Percentiles rank a stretch among this genome's conserved stretches.
Conservation (phyloP, 495 filamentous ascomycete species). For the Neurospora sp. region DNA sequence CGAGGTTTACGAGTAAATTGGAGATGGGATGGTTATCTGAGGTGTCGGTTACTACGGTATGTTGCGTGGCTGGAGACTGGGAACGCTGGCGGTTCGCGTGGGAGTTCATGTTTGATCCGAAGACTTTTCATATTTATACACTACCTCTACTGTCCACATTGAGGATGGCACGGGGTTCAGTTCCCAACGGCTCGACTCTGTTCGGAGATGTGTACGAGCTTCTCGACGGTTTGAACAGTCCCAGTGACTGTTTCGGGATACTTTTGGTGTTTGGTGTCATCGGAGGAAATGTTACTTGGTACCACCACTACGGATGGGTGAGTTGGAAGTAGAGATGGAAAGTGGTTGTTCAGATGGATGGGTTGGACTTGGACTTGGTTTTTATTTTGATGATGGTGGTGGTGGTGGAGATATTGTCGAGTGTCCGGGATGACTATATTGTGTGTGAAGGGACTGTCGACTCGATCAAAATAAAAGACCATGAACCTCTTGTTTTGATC, state of each 20-base stretch:
- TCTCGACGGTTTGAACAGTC: slow-evolving; percentile 44
- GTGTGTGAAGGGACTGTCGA: background rate
- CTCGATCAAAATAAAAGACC: background rate
- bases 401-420: background rate
- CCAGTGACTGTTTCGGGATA: slow-evolving; percentile 18
- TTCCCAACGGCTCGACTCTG: slow-evolving; percentile 34
- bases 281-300: background rate
- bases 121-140: background rate
- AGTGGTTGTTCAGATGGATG: background rate
- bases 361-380: background rate
- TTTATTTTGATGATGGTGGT: background rate
- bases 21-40: background rate
- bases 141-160: background rate
- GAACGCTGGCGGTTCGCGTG: too few species aligned
- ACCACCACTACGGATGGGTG: background rate
- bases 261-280: background rate
- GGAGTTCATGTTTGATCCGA: too few species aligned
- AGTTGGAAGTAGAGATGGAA: background rate
- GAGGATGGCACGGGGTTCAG: slow-evolving; percentile 10
- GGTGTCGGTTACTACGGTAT: background rate
- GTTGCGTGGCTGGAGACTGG: too few species aligned
- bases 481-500: background rate
- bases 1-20: background rate
- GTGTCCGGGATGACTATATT: background rate
- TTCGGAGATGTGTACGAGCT: slow-evolving; percentile 54